Conservation (phyloP, 1,139 yeast genomes). For the Hanseniaspora gamundiae region DNA sequence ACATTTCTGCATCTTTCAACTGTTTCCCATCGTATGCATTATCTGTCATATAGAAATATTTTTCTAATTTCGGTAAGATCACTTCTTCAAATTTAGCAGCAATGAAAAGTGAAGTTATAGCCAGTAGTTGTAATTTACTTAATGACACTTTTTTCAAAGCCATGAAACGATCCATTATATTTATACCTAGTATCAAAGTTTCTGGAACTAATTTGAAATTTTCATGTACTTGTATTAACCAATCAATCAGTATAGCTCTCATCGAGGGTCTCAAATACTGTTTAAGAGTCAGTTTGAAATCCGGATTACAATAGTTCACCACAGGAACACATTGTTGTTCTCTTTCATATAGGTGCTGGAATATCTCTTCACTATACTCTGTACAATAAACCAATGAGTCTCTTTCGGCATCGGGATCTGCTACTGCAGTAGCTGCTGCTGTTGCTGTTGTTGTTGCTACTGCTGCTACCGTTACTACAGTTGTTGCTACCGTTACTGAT, state of each 20-base stretch:
- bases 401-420: slow-evolving; percentile 28
- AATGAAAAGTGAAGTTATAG: slow-evolving; percentile 78
- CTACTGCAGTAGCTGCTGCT: slow-evolving; percentile 1
- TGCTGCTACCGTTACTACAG: neutral
- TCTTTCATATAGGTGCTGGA: slow-evolving; percentile 56
- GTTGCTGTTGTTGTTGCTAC: slow-evolving; percentile 1
- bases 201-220: slow-evolving; percentile 81
- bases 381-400: slow-evolving; percentile 83
- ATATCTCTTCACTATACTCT: slow-evolving; percentile 81
- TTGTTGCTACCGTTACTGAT: too few species aligned
- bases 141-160: slow-evolving; percentile 65
- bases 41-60: slow-evolving; percentile 85
- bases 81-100: slow-evolving; percentile 97
- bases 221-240: slow-evolving; percentile 88
- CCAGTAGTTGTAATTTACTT: slow-evolving; percentile 75
- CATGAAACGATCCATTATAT: slow-evolving; percentile 83
- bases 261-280: slow-evolving; percentile 62
- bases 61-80: slow-evolving; percentile 76
- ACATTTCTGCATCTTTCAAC: slow-evolving; percentile 77
- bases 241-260: slow-evolving; percentile 82
- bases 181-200: slow-evolving; percentile 74
- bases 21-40: slow-evolving; percentile 72
- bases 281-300: slow-evolving; percentile 32
- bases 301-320: slow-evolving; percentile 40
- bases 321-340: slow-evolving; percentile 67